Percentiles rank a stretch among this genome's conserved stretches.
Evolutionary conservation across 257 asterid genomes (phyloP).

Genomic region (Ligustrum vulgare): DNA sequence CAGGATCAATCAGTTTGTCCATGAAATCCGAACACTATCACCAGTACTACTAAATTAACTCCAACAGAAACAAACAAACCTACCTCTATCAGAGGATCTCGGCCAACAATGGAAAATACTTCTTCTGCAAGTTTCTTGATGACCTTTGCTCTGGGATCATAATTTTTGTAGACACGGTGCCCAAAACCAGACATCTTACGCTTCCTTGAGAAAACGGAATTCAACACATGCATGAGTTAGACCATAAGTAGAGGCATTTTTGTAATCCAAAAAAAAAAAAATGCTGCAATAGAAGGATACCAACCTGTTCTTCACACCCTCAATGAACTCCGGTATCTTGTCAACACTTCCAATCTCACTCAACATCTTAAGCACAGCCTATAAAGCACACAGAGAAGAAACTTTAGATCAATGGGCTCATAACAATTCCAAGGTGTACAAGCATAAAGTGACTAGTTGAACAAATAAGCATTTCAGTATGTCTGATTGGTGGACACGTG

Average conservation of each 20-base stretch:
- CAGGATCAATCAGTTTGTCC: neutral
- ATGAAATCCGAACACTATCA: neutral
- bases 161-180: constrained; percentile 97
- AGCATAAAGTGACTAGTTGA: neutral
- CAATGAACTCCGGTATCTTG: constrained; percentile 88
- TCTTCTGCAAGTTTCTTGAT: constrained; percentile 93
- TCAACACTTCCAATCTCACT: constrained; percentile 88
- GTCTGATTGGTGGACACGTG: neutral
- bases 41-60: neutral
- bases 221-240: constrained; percentile 12
- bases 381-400: constrained; percentile 22
- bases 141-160: constrained; percentile 98
- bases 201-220: constrained; percentile 48
- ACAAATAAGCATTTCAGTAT: constrained; percentile 1
- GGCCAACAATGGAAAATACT: constrained; percentile 96
- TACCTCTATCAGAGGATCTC: constrained; percentile 99
- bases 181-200: constrained; percentile 99
- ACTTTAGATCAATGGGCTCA: neutral
- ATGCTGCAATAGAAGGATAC: constrained; percentile 9
- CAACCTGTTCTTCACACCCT: constrained; percentile 95
- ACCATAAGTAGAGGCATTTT: constrained; percentile 3
- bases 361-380: constrained; percentile 99
- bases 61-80: constrained; percentile 12
- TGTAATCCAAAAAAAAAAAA: neutral
- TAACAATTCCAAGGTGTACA: neutral